Conservation (phyloP, 225 moss, liverwort and hornwort species). For the Bryum argenteum region DNA sequence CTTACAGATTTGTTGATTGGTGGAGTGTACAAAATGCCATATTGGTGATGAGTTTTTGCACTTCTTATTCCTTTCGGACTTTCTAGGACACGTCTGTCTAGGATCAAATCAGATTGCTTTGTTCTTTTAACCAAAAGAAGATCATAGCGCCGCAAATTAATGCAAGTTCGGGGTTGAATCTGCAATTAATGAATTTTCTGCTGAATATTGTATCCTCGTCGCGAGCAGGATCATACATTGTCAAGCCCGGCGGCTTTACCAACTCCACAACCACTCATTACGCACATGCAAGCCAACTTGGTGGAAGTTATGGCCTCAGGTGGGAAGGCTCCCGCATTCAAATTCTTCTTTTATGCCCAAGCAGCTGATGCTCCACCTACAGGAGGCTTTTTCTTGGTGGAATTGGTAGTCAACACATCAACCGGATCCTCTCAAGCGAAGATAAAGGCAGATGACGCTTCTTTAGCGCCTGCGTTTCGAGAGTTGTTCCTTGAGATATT, state of each 20-base stretch:
- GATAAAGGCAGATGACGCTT: constrained; percentile 93
- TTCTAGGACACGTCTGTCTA: neutral
- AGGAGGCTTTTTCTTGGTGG: constrained; percentile 88
- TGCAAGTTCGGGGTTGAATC: constrained; percentile 5
- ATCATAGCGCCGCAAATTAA: neutral
- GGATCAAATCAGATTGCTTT: no score
- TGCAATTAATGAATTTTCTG: constrained; percentile 17
- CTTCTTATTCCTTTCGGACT: neutral
- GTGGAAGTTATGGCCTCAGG: constrained; percentile 97
- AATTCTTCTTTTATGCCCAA: constrained; percentile 95
- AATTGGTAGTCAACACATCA: constrained; percentile 83
- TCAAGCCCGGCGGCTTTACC: constrained; percentile 70
- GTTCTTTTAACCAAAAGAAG: neutral
- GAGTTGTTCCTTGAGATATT: constrained; percentile 76
- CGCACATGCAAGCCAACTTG: constrained; percentile 89
- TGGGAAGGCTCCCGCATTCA: constrained; percentile 81
- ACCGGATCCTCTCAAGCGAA: constrained; percentile 78
- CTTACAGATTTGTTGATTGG: neutral
- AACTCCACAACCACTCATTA: constrained; percentile 81
- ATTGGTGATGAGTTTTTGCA: neutral
- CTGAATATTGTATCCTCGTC: constrained; percentile 11
- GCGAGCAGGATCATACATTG: constrained; percentile 69
- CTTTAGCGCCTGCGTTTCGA: constrained; percentile 74
- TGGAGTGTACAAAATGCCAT: neutral
- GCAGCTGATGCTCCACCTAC: constrained; percentile 67